Conservation (phyloP, 2,329 filamentous ascomycete genomes). For the Fusarium sororula region DNA sequence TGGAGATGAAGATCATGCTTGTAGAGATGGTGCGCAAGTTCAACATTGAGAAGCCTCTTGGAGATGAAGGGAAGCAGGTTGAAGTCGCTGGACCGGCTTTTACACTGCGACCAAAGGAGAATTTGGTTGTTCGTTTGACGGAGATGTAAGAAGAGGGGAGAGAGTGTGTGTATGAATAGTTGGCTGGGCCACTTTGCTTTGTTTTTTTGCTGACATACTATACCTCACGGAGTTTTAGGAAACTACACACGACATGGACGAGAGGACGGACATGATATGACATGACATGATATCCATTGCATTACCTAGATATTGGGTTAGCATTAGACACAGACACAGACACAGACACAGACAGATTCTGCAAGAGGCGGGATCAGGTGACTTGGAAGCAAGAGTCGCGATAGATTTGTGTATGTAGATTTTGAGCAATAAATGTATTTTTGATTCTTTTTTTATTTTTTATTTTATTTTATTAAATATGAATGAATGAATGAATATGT, state of each 20-base stretch:
- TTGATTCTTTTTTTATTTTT: background rate
- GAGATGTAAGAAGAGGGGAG: conserved; percentile 4
- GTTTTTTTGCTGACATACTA: background rate
- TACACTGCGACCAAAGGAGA: conserved; percentile 43
- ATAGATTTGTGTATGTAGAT: background rate
- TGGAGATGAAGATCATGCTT: conserved; percentile 52
- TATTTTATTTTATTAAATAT: too few species aligned
- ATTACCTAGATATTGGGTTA: background rate
- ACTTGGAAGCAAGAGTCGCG: background rate
- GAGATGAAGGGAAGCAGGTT: conserved; percentile 24
- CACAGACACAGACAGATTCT: background rate
- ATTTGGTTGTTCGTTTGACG: conserved; percentile 33
- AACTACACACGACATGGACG: background rate
- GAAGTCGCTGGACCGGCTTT: conserved; percentile 38
- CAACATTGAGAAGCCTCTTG: conserved; percentile 37
- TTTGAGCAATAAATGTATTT: background rate
- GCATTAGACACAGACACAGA: background rate
- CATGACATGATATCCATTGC: background rate
- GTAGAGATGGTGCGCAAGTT: conserved; percentile 47
- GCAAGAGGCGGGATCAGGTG: background rate
- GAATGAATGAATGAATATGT: too few species aligned
- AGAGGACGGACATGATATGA: background rate
- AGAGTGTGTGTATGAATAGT: background rate
- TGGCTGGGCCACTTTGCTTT: background rate
- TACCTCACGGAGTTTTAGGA: background rate